These are phyloP conservation scores for Fomitopsis serialis DNA, from an alignment of 768 basidiomycete species.

Conservation along the genomic window DNA sequence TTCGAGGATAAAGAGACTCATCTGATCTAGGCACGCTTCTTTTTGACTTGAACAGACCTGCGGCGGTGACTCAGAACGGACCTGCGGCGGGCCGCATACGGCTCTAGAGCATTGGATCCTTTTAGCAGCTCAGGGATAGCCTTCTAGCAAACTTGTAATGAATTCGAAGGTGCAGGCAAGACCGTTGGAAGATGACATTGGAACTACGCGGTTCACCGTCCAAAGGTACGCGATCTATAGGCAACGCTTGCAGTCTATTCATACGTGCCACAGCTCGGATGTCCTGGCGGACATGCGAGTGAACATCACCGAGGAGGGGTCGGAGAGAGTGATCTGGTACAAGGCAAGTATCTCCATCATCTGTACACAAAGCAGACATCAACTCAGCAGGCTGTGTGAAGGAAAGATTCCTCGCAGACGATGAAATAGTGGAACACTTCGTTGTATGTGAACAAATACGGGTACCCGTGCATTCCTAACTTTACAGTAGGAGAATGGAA, in stretches of 20 bases:
- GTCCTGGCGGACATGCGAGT: slow-evolving; percentile 66
- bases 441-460: slow-evolving; percentile 42
- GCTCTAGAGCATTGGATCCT: neutral
- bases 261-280: slow-evolving; percentile 48
- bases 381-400: slow-evolving; percentile 24
- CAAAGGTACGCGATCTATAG: slow-evolving; percentile 7
- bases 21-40: too few species aligned
- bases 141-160: neutral
- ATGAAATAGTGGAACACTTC: slow-evolving; percentile 72
- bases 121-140: neutral
- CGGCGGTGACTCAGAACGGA: neutral
- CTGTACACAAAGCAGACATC: neutral
- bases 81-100: neutral
- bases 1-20: neutral
- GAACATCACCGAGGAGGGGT: slow-evolving; percentile 53
- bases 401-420: slow-evolving; percentile 70
- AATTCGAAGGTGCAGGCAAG: neutral
- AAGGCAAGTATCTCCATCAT: slow-evolving; percentile 43
- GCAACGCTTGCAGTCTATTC: too few species aligned
- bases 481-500: slow-evolving; percentile 54
- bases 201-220: slow-evolving; percentile 8
- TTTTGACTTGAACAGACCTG: too few species aligned
- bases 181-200: neutral
- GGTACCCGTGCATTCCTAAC: neutral
- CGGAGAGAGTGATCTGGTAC: slow-evolving; percentile 62